Base-by-base conservation (phyloP, 495 filamentous ascomycete species). In the Hypoxylon lienhwacheense region DNA sequence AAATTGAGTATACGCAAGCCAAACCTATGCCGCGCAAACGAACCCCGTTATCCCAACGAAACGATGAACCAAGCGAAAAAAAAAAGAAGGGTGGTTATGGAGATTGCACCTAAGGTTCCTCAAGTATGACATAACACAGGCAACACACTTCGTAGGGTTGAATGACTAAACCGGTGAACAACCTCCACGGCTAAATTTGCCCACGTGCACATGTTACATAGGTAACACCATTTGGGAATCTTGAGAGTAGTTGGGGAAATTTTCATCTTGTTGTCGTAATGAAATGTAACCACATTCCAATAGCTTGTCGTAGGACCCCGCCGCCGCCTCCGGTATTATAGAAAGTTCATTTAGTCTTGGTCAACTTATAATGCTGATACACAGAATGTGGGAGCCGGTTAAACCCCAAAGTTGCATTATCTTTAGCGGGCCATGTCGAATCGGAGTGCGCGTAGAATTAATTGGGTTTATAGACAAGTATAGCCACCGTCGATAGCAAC, bases 401-500 rank as follows among this genome's bases (percentile, higher is more conserved):
- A 55, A 61, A 61, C 14, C 16, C 47, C 16, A 61, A 28, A 51
- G 47, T 52, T 42, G 51, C 52, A 43, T 55, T 29, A 20, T 20
- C 39, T 29, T 26, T 25, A 31, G 43, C 49, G 14, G n/a, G 49
- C 8, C 34, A 31, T 17, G 47, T 43, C 34, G 40, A 48, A 22
- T 42, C 35, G n/a, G 3, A 42, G 26, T 8, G 45, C 21, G n/a
- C n/a, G n/a, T 35, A 52, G 36, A 25, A 7, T 25, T 4, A 20
- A 12, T 8, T 16, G n/a, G 15, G 11, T 34, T 71, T 73, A 75
- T 57, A 68, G 71, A 47, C 72, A 71, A 4, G 74, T 74, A 64
- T 76, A 79, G 52, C 84, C 77, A 61, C 83, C 87, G 68, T 90
- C 86, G 42, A 86, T 85, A 53, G 87, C 77, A 59, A 90, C 77